Base-by-base conservation (phyloP, 768 basidiomycete species). In the Cantharellus anzutake region DNA sequence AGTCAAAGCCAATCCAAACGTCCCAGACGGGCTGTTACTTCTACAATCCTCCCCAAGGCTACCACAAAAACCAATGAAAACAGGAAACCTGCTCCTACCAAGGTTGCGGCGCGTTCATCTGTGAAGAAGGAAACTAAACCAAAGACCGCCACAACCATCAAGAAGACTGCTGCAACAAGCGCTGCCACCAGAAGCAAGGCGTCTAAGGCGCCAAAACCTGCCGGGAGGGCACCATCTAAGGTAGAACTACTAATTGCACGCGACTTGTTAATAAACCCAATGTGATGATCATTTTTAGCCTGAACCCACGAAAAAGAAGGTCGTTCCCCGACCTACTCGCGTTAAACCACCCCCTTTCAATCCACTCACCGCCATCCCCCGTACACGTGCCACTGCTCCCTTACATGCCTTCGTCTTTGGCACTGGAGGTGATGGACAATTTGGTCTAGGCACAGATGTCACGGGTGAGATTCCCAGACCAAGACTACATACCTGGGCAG, bases 391-490 rank as follows among this genome's bases (percentile, higher is more conserved):
- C 51, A 77, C 81, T 51, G 90, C 89, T 20, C 75, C 82, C 41
- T 76, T 80, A 11, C 76, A 83, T 48, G 74, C 92, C 16, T 94
- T 92, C 63, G 83, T 79, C 4, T 97, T 87, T 80, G 94, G 94
- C 4, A 82, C 70, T 16, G 92, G 91, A 37, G 92, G 94, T 70
- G 90, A 91, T 72, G 93, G 92, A 39, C 93, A 98, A 70, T 85
- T 96, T 66, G 96, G 93, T 40, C 79, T 94, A 74, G 94, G 94
- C 42, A 80, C 81, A 3, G 80, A 82, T 63, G 41, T 57, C 56
- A 72, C 90, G 40, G 80, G 75, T 60, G 89, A 94, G 70, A 76
- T 84, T 60, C 71, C 76, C 58, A 83, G 82, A 63, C 92, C 92
- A 4, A 83, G 78, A 66, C 60, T 82, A 60, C 91, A 88, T 68